Conservation (phyloP, 768 basidiomycete genomes). For the Nidularia sp. region DNA sequence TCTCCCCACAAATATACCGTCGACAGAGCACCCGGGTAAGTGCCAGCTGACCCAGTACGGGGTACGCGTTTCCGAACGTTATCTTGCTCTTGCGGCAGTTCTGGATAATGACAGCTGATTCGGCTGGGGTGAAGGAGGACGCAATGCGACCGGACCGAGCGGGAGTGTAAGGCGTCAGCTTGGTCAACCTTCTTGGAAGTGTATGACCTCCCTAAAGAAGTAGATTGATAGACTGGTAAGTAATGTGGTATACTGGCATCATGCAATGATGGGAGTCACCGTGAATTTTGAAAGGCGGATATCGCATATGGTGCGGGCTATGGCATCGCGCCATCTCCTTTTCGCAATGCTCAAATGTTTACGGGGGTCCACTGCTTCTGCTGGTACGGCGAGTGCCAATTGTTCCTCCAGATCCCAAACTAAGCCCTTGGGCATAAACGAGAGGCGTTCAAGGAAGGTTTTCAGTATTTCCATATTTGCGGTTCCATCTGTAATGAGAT, state of each 20-base stretch:
- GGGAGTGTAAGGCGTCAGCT: slow-evolving; percentile 26
- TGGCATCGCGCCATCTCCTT: slow-evolving; percentile 42
- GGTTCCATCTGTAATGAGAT: slow-evolving; percentile 48
- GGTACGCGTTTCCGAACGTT: slow-evolving; percentile 48
- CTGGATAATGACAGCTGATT: slow-evolving; percentile 24
- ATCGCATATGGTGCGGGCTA: slow-evolving; percentile 29
- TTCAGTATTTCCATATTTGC: slow-evolving; percentile 35
- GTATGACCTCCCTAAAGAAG: slow-evolving; percentile 51
- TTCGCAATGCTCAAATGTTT: slow-evolving; percentile 25
- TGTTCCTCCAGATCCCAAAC: slow-evolving; percentile 27
- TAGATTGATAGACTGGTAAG: not conserved
- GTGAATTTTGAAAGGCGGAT: slow-evolving; percentile 25
- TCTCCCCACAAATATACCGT: slow-evolving; percentile 41
- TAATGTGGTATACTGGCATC: too few species aligned
- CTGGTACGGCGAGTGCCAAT: slow-evolving; percentile 34
- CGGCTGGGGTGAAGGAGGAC: slow-evolving; percentile 19
- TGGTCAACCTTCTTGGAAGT: slow-evolving; percentile 38
- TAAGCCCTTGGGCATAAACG: slow-evolving; percentile 2
- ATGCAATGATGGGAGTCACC: slow-evolving; percentile 20
- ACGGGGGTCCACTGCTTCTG: slow-evolving; percentile 30
- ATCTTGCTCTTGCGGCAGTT: slow-evolving; percentile 37
- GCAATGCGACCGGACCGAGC: slow-evolving; percentile 24
- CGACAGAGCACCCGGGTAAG: slow-evolving; percentile 46
- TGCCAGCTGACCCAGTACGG: slow-evolving; percentile 48
- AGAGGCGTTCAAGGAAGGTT: slow-evolving; percentile 41